phyloP scores from a whole-genome alignment of 2,329 filamentous ascomycete species.

The Colletotrichum sp. region DNA sequence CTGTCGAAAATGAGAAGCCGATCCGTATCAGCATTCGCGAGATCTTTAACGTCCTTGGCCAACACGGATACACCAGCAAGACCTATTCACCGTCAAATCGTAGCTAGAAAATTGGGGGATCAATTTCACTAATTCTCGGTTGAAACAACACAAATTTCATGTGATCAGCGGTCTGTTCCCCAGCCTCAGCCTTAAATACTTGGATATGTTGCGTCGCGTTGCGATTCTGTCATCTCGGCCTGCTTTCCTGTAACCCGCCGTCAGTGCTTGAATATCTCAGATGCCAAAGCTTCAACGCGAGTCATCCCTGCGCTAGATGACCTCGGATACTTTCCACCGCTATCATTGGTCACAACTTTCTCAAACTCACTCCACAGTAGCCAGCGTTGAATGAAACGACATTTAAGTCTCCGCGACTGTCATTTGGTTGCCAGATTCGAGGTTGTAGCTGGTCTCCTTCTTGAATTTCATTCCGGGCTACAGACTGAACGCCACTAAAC shows the following conservation, averaged over 20 bases:
- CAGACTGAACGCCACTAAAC: neutral
- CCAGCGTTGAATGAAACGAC: neutral
- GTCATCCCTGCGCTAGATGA: neutral
- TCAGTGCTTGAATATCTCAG: neutral
- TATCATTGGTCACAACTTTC: neutral
- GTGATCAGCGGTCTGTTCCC: fast-evolving
- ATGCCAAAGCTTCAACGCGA: neutral
- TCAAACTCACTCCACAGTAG: neutral
- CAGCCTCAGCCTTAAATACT: neutral
- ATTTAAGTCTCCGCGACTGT: neutral
- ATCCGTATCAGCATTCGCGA: neutral
- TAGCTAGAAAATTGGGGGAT: neutral
- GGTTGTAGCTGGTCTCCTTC: neutral
- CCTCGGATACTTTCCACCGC: neutral
- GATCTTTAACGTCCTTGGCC: neutral
- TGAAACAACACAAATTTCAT: neutral
- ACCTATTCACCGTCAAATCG: neutral
- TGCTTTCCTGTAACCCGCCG: neutral
- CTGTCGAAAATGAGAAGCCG: neutral
- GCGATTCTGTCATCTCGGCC: neutral
- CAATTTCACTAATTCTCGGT: neutral
- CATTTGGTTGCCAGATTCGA: neutral
- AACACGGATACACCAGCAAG: neutral
- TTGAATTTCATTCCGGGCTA: neutral
- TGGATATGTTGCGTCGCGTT: neutral